Evolutionary conservation across 257 asterid genomes (phyloP), one percentile per base, ranked within the genome.

Genomic region (Przewalskia tangutica): DNA sequence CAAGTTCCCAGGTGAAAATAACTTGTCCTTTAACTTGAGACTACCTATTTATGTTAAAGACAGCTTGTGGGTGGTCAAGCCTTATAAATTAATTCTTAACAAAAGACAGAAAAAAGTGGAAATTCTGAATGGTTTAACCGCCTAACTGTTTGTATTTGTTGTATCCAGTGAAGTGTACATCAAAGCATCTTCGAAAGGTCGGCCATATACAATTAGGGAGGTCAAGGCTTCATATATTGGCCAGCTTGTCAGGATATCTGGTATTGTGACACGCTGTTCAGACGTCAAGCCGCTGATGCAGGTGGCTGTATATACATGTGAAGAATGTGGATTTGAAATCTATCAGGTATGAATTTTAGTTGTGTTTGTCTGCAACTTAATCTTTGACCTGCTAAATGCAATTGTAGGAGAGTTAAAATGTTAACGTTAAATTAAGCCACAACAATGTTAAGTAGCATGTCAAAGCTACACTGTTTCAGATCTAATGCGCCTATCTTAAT

Each of bases 221-320:
- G 98, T 96, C 85, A 96, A 85, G 81, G 98, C 99, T 86, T 91
- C 98, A 17, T 58, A 91, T 80, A 96, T 96, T 77, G 99, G 99
- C 55, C 99, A 94, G 89, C 98, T 94, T 70, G 98, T 96, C 82
- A 88, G 89, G 85, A 84, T 86, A 88, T 93, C 99, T 76, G 99
- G 99, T 77, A 94, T 96, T 73, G 98, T 96, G 81, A 96, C 97
- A 1, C 98, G 99, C 9, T 94, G 98, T 80, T 96, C 98, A 0
- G 98, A 94, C 81, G 98, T 96, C 85, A 96, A 96, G 86, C 98
- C 99, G 40, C 85, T 96, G 80, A 94, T 94, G 97, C 98, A 94
- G 90, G 98, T 94, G 77, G 98, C 98, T 85, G 98, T 96, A 55
- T 96, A 96, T 83, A 96, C 98, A 27, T 96, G 99, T 55, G 99